Evolutionary conservation across 1,284 basidiomycete species (phyloP).

Genomic region (Singerocomus rubriflavus): DNA sequence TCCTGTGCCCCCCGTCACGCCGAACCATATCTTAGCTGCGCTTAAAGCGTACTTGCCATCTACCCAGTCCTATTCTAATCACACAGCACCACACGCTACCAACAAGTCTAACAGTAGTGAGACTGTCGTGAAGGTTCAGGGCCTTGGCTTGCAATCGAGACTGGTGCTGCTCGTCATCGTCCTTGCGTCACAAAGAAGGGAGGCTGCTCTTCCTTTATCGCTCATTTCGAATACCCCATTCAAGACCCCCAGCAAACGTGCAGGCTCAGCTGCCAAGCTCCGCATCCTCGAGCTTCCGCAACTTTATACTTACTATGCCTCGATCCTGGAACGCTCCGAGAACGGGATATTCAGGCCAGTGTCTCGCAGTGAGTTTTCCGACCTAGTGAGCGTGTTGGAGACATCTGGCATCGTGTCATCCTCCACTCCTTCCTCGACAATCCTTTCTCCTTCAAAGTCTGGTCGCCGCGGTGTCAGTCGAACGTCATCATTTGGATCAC

Average conservation of each 20-base stretch:
- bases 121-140: constrained; percentile 58
- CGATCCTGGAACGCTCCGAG: constrained; percentile 54
- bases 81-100: constrained; percentile 15
- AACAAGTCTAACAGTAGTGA: constrained; percentile 52
- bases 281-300: constrained; percentile 52
- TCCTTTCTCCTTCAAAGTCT: constrained; percentile 42
- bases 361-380: constrained; percentile 71
- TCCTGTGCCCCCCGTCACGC: constrained; percentile 49
- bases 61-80: constrained; percentile 28
- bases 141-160: constrained; percentile 69
- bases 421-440: constrained; percentile 21
- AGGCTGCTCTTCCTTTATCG: constrained; percentile 52
- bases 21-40: constrained; percentile 62
- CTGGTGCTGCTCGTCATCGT: constrained; percentile 62
- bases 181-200: constrained; percentile 59
- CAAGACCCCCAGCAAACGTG: constrained; percentile 55
- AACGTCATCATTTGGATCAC: constrained; percentile 53
- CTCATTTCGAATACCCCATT: constrained; percentile 34
- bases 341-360: constrained; percentile 56
- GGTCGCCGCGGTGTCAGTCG: constrained; percentile 51
- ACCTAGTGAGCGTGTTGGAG: constrained; percentile 68
- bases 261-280: constrained; percentile 30
- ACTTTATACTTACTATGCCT: constrained; percentile 61
- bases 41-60: constrained; percentile 66
- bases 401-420: constrained; percentile 60